Evolutionary conservation across 257 asterid genomes (phyloP), one percentile per base, ranked within the genome.

Genomic region (Solanum chilense): DNA sequence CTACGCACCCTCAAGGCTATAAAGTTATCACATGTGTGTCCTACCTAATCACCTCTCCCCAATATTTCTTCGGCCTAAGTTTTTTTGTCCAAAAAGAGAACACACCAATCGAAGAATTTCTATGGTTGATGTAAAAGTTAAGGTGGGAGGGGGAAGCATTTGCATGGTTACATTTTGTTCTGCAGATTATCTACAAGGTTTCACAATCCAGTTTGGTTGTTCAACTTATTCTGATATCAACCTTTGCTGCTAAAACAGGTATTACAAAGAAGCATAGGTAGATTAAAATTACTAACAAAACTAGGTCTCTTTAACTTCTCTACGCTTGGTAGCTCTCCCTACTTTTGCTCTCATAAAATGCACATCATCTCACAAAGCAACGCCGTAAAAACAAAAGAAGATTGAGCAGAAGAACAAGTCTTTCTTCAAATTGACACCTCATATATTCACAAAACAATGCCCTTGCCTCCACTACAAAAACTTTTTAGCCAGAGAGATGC

Each of bases 401-500:
- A 77, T 25, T 44, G 64, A 78, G 33, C 84, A 27, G 64, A 78
- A 78, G 84, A 47, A 49, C 82, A 31, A 56, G 66, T 62, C 80
- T 83, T 89, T 47, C 87, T 87, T 89, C 82, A 77, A 69, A 89
- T 88, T 88, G 87, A 88, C 89, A 86, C 86, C 95, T 91, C 92
- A 66, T 85, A 83, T 87, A 93, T 94, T 82, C 93, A 93, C 96
- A 93, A 92, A 91, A 90, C 64, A 90, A 89, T 92, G 87, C 85
- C 93, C 91, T 89, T 91, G 81, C 91, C 88, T 87, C 71, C 87
- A 75, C 96, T 94, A 94, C 94, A 94, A 94, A 93, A 93, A 75
- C 90, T 89, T 84, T 35, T 88, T 88, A 73, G 70, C 90, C 87
- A 60, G 81, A 69, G 81, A 44, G 60, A 78, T 11, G 84, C 64